Base-by-base conservation (phyloP, 176 grass and related monocot species). In the Miscanthus lutarioriparius region DNA sequence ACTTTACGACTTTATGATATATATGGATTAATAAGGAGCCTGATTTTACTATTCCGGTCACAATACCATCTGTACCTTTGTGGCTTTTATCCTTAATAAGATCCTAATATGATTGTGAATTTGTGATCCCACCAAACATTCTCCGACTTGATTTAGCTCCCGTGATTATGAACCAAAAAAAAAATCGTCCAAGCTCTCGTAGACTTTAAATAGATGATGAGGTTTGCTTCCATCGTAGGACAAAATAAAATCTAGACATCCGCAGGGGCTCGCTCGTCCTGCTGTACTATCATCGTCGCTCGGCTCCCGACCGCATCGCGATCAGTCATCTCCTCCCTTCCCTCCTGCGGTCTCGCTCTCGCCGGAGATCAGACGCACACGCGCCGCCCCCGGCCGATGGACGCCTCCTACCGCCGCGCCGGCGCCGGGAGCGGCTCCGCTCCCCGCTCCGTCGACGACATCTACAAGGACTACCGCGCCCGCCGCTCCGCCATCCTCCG, bases 401-500 rank as follows among this genome's bases (percentile, higher is more conserved):
- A 91, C 81, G 85, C 81, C 33, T 54, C 85, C 70, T 87, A 86
- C 88, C 84, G 80, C 67, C 84, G 67, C 36, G 48, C 79, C 5
- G 84, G 37, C 8, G 66, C 30, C 38, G 85, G 84, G 2, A 67
- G 86, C 1, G 78, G 85, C 37, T 86, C 86, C 19, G 38, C 58
- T 7, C 90, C 90, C 8, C 90, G 86, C 66, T 79, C 90, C 67
- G 90, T 88, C 10, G 90, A 91, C 59, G 90, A 91, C 70, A 91
- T 91, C 86, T 91, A 70, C 83, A 91, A 88, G 86, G 86, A 91
- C 78, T 91, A 74, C 74, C 83, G 86, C 78, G 56, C 82, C 79
- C 90, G 90, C 86, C 90, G 90, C 83, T 74, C 67, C 74, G 90
- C 90, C 78, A 85, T 91, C 90, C 86, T 88, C 90, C 90, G 90